Base-by-base conservation (phyloP, 2,329 filamentous ascomycete species). In the Aureobasidium sp. region DNA sequence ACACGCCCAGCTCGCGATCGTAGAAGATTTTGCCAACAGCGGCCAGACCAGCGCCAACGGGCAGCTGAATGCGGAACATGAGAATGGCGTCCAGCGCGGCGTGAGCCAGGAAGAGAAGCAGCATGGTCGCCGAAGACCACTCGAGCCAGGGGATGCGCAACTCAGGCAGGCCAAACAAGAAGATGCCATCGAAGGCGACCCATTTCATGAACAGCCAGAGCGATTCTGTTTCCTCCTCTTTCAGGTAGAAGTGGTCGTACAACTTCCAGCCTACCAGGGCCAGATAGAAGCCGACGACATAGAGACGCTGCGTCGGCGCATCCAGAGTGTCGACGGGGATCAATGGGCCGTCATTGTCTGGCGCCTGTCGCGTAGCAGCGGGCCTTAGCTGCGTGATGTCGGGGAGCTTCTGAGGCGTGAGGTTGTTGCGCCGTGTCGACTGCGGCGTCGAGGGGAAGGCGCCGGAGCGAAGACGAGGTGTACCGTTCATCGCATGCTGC, bases 91-190 rank as follows among this genome's bases (percentile, higher is more conserved):
- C 91, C 58, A 89, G 74, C 1, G 88, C 71, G 2, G 87, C 82
- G 73, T 97, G 91, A 3, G 82, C 67, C 51, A 89, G 74, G 70
- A 94, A 95, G 25, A 92, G 76, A 36, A 83, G 78, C 45, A 88
- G 82, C 60, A 90, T 88, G 0, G 86, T 86, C 39, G 84, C 82
- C 70, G 90, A 89, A 47, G 90, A 90, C 79, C 93, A 90, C 78
- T 97, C 91, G 63, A 99, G 81, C 95, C 94, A 99, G 63, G 94
- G 94, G 82, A 99, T 96, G 73, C 90, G 86, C 69, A 99, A 75
- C 67, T 89, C 84, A 20, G 95, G 93, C 60, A 99, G 78, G 8
- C 89, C 89, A 73, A 95, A 96, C 66, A 97, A 80, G 73, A 92
- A 97, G 27, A 88, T 76, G 64, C 89, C 88, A 76, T 99, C 94